Conservation (phyloP, 2,329 filamentous ascomycete genomes). For the Penicillium sp. region DNA sequence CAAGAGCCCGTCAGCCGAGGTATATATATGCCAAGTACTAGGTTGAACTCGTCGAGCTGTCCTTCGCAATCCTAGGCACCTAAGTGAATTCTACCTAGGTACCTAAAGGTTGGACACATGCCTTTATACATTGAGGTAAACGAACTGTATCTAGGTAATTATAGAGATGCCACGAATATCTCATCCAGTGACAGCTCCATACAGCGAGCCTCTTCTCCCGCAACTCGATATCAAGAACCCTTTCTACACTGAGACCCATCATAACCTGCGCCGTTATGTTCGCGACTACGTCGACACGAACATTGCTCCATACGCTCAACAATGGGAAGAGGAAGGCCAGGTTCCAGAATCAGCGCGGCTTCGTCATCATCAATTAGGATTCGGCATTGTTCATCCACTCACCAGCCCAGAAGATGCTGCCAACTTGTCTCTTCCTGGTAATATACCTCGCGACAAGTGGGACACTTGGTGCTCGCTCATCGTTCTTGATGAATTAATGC, state of each 20-base stretch:
- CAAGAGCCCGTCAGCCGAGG: too few relatives aligned
- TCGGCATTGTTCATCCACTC: slow-evolving; percentile 32
- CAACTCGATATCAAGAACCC: slow-evolving; percentile 44
- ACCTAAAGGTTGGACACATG: too few relatives aligned
- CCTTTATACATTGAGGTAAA: too few relatives aligned
- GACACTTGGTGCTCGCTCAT: slow-evolving; percentile 57
- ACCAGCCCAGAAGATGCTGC: slow-evolving; percentile 37
- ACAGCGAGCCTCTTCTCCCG: slow-evolving; percentile 42
- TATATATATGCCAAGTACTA: too few relatives aligned
- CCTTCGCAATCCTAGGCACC: too few relatives aligned
- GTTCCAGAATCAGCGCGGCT: slow-evolving; percentile 44
- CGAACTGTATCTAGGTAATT: too few relatives aligned
- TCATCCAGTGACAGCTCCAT: slow-evolving; percentile 30
- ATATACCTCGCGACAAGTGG: slow-evolving; percentile 47
- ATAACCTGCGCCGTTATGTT: slow-evolving; percentile 53
- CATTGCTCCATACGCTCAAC: slow-evolving; percentile 55
- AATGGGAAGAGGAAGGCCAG: slow-evolving; percentile 60
- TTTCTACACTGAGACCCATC: slow-evolving; percentile 62
- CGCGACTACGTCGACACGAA: slow-evolving; percentile 58
- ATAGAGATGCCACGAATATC: slow-evolving; percentile 1
- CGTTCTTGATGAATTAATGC: slow-evolving; percentile 52
- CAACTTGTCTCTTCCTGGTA: slow-evolving; percentile 40
- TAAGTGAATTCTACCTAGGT: too few relatives aligned
- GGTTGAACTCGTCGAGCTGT: too few relatives aligned
- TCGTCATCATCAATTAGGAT: slow-evolving; percentile 39